These are phyloP conservation scores for Globisporangium apiculatum DNA, from an alignment of 352 stramenopile genomes.

Conservation along the genomic window DNA sequence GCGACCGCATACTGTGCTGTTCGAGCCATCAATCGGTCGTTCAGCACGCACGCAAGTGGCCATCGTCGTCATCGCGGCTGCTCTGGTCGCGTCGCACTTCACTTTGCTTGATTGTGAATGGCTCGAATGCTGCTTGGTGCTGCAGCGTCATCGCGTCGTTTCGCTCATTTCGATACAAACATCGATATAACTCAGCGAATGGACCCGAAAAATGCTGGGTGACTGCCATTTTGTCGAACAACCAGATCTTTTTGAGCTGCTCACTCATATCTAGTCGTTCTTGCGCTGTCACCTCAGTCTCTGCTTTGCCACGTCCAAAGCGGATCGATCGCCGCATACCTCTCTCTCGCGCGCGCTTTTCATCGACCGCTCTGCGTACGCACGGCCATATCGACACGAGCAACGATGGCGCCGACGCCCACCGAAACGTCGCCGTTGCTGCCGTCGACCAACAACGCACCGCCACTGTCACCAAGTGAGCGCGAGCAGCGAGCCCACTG, in stretches of 20 bases:
- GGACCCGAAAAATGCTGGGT: neutral
- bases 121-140: too few species aligned
- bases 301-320: neutral
- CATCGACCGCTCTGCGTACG: too few species aligned
- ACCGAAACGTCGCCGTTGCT: conserved; percentile 58
- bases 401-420: conserved; percentile 6
- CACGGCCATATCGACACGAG: neutral
- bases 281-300: conserved; percentile 4
- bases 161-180: neutral
- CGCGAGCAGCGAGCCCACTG: conserved; percentile 5
- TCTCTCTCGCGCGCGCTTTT: too few species aligned
- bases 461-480: too few species aligned
- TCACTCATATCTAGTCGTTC: neutral
- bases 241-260: too few species aligned
- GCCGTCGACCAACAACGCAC: conserved; percentile 4
- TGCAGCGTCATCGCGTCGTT: neutral
- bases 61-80: too few species aligned
- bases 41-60: too few species aligned
- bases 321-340: too few species aligned
- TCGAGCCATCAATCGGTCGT: too few species aligned
- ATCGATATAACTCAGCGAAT: neutral
- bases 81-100: too few species aligned
- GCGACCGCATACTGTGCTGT: too few species aligned
- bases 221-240: neutral
- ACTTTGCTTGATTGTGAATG: too few species aligned